Percentiles rank a stretch among this genome's conserved stretches.
These are phyloP conservation scores for Ascomycota sp. DNA, from an alignment of 2,329 filamentous ascomycete genomes.

Conservation along the genomic window DNA sequence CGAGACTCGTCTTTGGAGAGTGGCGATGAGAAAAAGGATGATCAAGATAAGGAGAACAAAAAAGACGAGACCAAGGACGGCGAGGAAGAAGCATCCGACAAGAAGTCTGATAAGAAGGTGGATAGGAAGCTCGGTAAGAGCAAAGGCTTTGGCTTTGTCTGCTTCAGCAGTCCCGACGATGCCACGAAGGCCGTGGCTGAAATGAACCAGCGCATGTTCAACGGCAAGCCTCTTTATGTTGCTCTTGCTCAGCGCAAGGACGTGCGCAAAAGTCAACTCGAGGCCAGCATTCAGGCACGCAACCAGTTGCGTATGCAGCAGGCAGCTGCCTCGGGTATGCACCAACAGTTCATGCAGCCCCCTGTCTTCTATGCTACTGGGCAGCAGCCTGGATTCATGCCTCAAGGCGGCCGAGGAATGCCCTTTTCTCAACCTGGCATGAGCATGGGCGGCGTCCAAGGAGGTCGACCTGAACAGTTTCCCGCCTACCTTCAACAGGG, in stretches of 20 bases:
- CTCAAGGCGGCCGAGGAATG: constrained; percentile 43
- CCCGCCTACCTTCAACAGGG: constrained; percentile 70
- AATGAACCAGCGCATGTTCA: constrained; percentile 99
- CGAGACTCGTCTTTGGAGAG: constrained; percentile 49
- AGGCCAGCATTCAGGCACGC: constrained; percentile 96
- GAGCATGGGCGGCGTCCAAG: constrained; percentile 52
- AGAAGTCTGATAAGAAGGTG: constrained; percentile 36
- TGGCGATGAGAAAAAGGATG: constrained; percentile 32
- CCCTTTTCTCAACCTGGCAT: constrained; percentile 45
- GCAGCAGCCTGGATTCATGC: constrained; percentile 52
- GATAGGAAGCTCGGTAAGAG: constrained; percentile 77
- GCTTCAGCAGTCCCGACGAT: constrained; percentile 98
- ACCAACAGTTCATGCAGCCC: constrained; percentile 70
- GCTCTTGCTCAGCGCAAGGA: constrained; percentile 98
- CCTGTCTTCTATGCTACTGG: constrained; percentile 84
- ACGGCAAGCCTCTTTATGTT: constrained; percentile 91
- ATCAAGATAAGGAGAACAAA: constrained; percentile 31
- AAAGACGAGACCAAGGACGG: constrained; percentile 22
- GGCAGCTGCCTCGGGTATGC: constrained; percentile 75
- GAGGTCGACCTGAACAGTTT: constrained; percentile 72
- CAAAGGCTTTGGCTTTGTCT: constrained; percentile 99
- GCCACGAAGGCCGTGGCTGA: constrained; percentile 97
- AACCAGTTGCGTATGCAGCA: constrained; percentile 98
- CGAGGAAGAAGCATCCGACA: constrained; percentile 25
- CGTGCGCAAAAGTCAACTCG: constrained; percentile 96